phyloP scores from a whole-genome alignment of 2,329 filamentous ascomycete species.

The Bipolaris gigantea region DNA sequence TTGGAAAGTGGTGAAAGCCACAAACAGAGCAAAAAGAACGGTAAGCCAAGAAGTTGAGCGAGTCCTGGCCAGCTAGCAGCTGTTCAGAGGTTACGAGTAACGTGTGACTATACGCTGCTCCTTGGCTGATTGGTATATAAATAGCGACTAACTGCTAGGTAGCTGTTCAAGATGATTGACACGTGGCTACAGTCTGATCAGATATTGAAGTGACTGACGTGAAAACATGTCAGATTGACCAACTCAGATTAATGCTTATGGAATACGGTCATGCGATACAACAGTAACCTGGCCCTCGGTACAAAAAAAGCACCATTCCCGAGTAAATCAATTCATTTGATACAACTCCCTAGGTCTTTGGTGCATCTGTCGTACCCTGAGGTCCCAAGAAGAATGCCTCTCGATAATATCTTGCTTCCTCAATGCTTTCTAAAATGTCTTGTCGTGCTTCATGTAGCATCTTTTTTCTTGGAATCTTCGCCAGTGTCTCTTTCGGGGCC shows the following conservation, averaged over 20 bases:
- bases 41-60: no score
- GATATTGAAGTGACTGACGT: no score
- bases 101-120: no score
- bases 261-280: background rate
- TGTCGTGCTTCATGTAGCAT: constrained; percentile 78
- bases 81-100: no score
- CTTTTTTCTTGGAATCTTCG: constrained; percentile 70
- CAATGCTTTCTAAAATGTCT: constrained; percentile 94
- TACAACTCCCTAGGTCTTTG: background rate
- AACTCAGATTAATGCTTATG: background rate
- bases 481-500: constrained; percentile 65
- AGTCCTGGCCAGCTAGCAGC: no score
- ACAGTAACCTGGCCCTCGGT: background rate
- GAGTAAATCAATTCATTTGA: background rate
- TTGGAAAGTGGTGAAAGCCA: no score
- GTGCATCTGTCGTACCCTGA: background rate
- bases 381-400: constrained; percentile 62
- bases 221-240: no score
- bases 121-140: no score
- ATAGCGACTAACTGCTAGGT: no score
- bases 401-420: constrained; percentile 83
- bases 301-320: background rate
- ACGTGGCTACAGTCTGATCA: no score
- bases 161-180: no score
- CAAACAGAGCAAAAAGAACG: no score